Conservation (phyloP, 2,329 filamentous ascomycete species). For the Colletotrichum sp. region DNA sequence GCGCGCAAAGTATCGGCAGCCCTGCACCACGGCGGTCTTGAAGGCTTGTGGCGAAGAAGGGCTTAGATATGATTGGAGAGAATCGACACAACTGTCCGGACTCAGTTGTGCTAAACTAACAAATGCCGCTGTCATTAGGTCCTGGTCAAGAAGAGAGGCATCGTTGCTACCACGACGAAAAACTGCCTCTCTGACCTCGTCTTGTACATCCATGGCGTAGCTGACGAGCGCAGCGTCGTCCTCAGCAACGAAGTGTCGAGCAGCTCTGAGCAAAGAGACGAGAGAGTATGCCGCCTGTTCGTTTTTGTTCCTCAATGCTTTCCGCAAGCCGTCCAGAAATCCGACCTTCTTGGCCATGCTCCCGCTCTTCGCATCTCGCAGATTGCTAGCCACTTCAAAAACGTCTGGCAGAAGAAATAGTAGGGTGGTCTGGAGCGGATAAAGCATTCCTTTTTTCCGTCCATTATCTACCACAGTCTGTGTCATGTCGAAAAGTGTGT, state of each 20-base stretch:
- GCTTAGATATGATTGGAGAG: constrained; percentile 62
- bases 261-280: constrained; percentile 65
- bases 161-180: constrained; percentile 60
- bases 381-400: constrained; percentile 72
- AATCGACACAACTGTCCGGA: constrained; percentile 62
- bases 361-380: constrained; percentile 67
- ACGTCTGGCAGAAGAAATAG: constrained; percentile 71
- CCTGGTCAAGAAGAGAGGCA: constrained; percentile 61
- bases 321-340: constrained; percentile 68
- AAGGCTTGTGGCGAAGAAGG: constrained; percentile 62
- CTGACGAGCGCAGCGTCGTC: constrained; percentile 69
- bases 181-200: constrained; percentile 70
- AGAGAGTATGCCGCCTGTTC: constrained; percentile 72
- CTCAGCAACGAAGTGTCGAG: constrained; percentile 67
- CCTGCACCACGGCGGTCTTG: constrained; percentile 67
- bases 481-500: constrained; percentile 74
- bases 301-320: constrained; percentile 67
- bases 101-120: constrained; percentile 69
- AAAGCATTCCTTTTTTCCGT: constrained; percentile 60
- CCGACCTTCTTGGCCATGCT: constrained; percentile 70
- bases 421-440: constrained; percentile 67
- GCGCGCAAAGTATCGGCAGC: constrained; percentile 66
- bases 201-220: constrained; percentile 73
- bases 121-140: constrained; percentile 70
- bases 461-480: constrained; percentile 65